phyloP scores from a whole-genome alignment of 179 eudicot genomes.

The Vitellaria paradoxa region DNA sequence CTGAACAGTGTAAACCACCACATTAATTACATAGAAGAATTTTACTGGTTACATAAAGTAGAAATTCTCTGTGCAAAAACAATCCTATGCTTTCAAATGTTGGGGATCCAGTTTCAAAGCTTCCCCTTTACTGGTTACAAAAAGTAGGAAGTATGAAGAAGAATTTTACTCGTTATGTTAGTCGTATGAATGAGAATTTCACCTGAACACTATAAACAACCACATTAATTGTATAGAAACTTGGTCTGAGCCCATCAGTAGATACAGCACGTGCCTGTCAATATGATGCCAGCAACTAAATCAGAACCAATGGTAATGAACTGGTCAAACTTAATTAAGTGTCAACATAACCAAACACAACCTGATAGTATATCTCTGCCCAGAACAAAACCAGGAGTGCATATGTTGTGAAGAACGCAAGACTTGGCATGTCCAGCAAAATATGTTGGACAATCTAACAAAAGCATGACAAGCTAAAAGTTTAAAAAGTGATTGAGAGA shows the following conservation, averaged over 20 bases:
- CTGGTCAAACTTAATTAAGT: neutral
- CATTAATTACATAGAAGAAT: no score
- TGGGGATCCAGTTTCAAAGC: neutral
- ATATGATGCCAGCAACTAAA: constrained; percentile 13
- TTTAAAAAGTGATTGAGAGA: neutral
- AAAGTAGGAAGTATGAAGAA: no score
- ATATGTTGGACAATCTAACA: constrained; percentile 72
- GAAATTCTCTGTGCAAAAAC: neutral
- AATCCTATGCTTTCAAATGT: neutral
- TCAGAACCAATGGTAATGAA: constrained; percentile 9
- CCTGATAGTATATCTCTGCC: constrained; percentile 99
- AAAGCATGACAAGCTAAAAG: constrained; percentile 6
- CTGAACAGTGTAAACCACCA: no score
- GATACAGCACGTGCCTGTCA: constrained; percentile 84
- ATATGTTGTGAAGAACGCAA: constrained; percentile 94
- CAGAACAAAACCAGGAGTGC: constrained; percentile 89
- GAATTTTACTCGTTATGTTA: no score
- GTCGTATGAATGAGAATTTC: constrained; percentile 21
- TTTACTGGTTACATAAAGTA: no score
- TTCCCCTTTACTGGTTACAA: no score
- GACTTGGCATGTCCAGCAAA: constrained; percentile 89
- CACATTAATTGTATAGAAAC: constrained; percentile 77
- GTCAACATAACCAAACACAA: constrained; percentile 16
- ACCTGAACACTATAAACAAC: constrained; percentile 87
- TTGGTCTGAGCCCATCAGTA: constrained; percentile 82